Conservation (phyloP, 768 basidiomycete species). For the Steccherinum ochraceum region DNA sequence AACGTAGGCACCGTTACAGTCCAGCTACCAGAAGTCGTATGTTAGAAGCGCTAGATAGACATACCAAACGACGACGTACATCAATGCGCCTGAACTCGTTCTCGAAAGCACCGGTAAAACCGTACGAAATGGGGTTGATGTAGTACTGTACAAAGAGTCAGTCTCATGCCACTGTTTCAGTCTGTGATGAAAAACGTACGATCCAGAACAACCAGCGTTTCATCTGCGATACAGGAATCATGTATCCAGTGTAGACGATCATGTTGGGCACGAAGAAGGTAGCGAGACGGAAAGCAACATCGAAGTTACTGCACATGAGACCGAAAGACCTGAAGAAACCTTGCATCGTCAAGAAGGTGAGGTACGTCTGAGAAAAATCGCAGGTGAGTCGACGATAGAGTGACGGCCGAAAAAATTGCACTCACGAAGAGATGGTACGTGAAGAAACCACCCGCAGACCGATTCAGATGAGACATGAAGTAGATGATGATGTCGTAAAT, state of each 20-base stretch:
- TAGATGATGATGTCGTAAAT: conserved; percentile 64
- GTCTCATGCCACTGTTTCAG: not conserved
- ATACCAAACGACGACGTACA: conserved; percentile 32
- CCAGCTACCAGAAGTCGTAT: conserved; percentile 43
- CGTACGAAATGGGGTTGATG: conserved; percentile 72
- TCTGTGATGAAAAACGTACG: conserved; percentile 30
- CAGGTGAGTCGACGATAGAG: not conserved
- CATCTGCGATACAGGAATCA: conserved; percentile 63
- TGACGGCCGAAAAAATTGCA: not conserved
- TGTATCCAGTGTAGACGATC: conserved; percentile 65
- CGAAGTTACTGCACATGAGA: conserved; percentile 46
- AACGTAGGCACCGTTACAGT: conserved; percentile 60
- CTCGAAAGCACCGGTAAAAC: conserved; percentile 74
- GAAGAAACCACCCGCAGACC: conserved; percentile 37
- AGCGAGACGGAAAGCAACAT: conserved; percentile 46
- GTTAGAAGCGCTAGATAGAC: no score
- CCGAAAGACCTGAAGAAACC: conserved; percentile 81
- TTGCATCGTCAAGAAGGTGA: conserved; percentile 68
- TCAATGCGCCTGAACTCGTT: conserved; percentile 77
- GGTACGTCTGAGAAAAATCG: conserved; percentile 32
- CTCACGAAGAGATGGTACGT: conserved; percentile 54
- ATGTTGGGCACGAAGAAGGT: conserved; percentile 75
- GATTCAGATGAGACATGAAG: conserved; percentile 52
- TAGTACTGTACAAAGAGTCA: conserved; percentile 67
- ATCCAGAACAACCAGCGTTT: conserved; percentile 87